A percentile compares a stretch with the other conserved stretches of the same genome.
These are phyloP conservation scores for Populus alba DNA, from an alignment of 345 rosid species.

Conservation along the genomic window DNA sequence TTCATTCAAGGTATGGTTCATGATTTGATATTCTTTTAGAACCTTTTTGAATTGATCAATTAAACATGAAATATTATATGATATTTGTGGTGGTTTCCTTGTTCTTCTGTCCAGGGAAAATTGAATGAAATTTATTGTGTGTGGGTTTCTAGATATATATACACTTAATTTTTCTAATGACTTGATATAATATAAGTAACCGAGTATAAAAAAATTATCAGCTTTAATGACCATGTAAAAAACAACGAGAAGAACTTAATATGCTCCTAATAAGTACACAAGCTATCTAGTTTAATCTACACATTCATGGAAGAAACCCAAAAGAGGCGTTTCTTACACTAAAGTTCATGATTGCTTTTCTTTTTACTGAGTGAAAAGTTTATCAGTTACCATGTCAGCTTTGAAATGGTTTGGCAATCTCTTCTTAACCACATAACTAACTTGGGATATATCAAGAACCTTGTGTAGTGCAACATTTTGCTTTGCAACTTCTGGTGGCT, in stretches of 20 bases:
- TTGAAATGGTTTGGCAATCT: background rate
- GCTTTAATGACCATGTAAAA: background rate
- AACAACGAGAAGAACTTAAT: background rate
- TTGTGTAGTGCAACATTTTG: background rate
- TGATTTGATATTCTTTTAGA: constrained; percentile 1
- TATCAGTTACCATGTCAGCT: background rate
- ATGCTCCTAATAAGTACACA: background rate
- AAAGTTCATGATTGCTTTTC: background rate
- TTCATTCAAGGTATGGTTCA: constrained; percentile 60
- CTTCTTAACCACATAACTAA: background rate
- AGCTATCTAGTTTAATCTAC: background rate
- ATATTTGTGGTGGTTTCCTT: background rate
- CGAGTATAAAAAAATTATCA: background rate
- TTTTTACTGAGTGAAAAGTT: background rate
- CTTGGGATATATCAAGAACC: background rate
- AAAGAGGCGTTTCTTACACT: background rate
- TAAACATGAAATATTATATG: background rate
- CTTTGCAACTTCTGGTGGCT: background rate
- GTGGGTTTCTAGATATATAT: background rate
- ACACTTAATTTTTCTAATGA: too few species aligned
- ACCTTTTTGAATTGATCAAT: background rate
- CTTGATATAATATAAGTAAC: background rate
- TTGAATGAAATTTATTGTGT: background rate
- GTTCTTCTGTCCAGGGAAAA: background rate
- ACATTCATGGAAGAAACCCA: background rate